Base-by-base conservation (phyloP, 176 grass and related monocot species). In the Poa annua region DNA sequence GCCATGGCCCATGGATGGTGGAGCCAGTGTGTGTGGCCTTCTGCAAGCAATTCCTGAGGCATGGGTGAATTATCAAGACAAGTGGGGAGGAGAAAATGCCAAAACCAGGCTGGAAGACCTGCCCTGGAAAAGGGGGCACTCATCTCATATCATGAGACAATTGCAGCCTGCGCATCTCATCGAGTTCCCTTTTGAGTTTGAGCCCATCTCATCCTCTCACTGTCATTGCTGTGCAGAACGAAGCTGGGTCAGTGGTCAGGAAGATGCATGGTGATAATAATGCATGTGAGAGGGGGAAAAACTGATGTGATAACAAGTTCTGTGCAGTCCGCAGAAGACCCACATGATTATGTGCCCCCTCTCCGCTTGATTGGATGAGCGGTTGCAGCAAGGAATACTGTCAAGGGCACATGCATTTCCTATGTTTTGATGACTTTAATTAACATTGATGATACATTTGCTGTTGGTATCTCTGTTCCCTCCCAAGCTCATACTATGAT, bases 321-420 rank as follows among this genome's bases (percentile, higher is more conserved):
- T 11, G 11, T 57, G 49, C 54, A 44, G 8, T 25, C 32, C 16
- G 3, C 34, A 84, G 47, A 56, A 67, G 76, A 49, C 38, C 65
- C 72, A 79, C 48, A 49, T 64, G 50, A 25, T 36, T 16, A 15
- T 78, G 7, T 45, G 24, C 62, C 51, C 51, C 3, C 76, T 5
- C 12, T 52, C 77, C 52, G 82, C 44, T 7, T 85, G 72, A 48
- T 82, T 21, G 44, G 78, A 38, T 11, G 78, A 36, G 11, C 17
- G 64, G 73, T 36, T 29, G 78, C 83, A 41, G 83, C 78, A 82
- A 86, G 75, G 78, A 89, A 89, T 86, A 86, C 78, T 81, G 78
- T 85, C 78, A 52, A 81, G 13, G 22, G 66, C 71, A 85, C 71
- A 77, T 81, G 82, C 82, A 25, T 76, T 38, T 79, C 79, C 45